Evolutionary conservation across 306 rosid genomes (phyloP).

Genomic region (Prunus salicina): DNA sequence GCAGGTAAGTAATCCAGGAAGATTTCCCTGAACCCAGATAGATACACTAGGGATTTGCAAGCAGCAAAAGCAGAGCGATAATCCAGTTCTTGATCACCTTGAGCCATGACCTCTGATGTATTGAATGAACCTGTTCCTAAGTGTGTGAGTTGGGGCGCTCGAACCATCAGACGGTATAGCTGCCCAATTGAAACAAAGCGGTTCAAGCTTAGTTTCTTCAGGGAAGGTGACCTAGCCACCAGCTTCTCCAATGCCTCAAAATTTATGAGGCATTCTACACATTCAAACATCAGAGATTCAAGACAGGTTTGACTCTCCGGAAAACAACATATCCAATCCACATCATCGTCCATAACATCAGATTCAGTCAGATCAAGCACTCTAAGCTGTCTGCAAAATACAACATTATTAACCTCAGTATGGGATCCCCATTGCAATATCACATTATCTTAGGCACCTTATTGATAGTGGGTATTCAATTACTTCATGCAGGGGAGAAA

Average conservation of each 20-base stretch:
- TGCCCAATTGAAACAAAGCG: slow-evolving; percentile 50
- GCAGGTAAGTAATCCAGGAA: slow-evolving; percentile 52
- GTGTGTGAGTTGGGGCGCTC: slow-evolving; percentile 77
- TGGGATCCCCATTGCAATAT: slow-evolving; percentile 7
- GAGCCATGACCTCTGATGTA: slow-evolving; percentile 32
- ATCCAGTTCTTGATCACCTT: slow-evolving; percentile 58
- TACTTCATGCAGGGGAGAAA: neutral
- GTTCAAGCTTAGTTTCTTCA: slow-evolving; percentile 74
- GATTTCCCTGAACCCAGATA: slow-evolving; percentile 82
- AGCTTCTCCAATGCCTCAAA: slow-evolving; percentile 79
- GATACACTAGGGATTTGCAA: slow-evolving; percentile 74
- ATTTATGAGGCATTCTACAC: slow-evolving; percentile 55
- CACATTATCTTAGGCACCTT: neutral
- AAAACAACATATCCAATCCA: slow-evolving; percentile 77
- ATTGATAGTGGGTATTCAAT: neutral
- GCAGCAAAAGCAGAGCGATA: slow-evolving; percentile 61
- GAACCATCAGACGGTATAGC: slow-evolving; percentile 48
- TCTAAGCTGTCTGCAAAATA: slow-evolving; percentile 56
- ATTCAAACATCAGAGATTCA: slow-evolving; percentile 74
- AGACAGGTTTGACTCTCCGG: slow-evolving; percentile 58
- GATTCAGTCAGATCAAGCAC: slow-evolving; percentile 82
- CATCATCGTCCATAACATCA: slow-evolving; percentile 53
- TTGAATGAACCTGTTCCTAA: slow-evolving; percentile 69
- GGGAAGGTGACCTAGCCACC: slow-evolving; percentile 70
- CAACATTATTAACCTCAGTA: slow-evolving; percentile 9